phyloP scores from a whole-genome alignment of 2,329 filamentous ascomycete species.

The Dactylellina cionopaga region DNA sequence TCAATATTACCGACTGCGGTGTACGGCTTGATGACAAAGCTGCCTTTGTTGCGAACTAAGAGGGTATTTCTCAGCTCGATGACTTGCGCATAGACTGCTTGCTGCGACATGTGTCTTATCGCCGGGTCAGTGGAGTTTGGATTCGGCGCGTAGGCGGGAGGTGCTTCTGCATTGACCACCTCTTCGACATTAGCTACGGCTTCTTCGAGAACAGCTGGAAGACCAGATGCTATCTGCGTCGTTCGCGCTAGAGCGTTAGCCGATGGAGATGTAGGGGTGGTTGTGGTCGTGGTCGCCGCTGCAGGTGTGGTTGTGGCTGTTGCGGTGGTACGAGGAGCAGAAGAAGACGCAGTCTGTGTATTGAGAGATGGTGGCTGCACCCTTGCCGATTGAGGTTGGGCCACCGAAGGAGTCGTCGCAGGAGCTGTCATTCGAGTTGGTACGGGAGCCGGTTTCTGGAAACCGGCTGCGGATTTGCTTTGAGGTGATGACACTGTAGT shows the following conservation, averaged over 20 bases:
- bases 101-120: slow-evolving; percentile 46
- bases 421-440: not conserved
- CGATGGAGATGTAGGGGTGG: slow-evolving; percentile 35
- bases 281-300: not conserved
- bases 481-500: too few relatives aligned
- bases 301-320: slow-evolving; percentile 12
- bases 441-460: not conserved
- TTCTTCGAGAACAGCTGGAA: slow-evolving; percentile 41
- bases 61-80: slow-evolving; percentile 44
- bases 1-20: slow-evolving; percentile 45
- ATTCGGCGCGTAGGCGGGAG: slow-evolving; percentile 45
- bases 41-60: slow-evolving; percentile 40
- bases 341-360: slow-evolving; percentile 15
- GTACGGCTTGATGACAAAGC: slow-evolving; percentile 50
- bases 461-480: not conserved
- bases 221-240: slow-evolving; percentile 30
- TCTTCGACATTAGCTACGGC: slow-evolving; percentile 50
- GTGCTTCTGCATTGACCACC: slow-evolving; percentile 31
- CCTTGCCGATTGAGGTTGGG: slow-evolving; percentile 1
- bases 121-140: slow-evolving; percentile 43
- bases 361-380: slow-evolving; percentile 18
- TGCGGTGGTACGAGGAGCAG: not conserved
- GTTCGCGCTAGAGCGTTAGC: slow-evolving; percentile 25
- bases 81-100: slow-evolving; percentile 44
- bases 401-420: not conserved